Evolutionary conservation across 306 rosid genomes (phyloP).

Genomic region (Oemleria cerasiformis): DNA sequence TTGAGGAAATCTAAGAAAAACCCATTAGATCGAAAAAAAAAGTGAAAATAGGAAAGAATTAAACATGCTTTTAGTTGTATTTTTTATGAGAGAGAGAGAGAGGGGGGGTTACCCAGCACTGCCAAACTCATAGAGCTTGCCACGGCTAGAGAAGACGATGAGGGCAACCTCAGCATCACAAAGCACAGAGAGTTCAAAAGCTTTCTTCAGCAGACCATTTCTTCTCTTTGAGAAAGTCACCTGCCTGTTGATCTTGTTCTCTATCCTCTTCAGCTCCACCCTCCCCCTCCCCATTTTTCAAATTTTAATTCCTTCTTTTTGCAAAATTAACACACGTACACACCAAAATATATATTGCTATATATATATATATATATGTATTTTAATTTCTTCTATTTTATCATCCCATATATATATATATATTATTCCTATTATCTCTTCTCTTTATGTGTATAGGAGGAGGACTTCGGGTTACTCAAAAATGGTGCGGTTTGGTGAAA

Average conservation of each 20-base stretch:
- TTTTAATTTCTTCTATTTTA: not conserved
- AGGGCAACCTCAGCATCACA: slow-evolving; percentile 63
- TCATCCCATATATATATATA: not conserved
- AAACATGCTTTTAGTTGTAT: not conserved
- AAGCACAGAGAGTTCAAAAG: slow-evolving; percentile 52
- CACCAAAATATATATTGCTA: no score
- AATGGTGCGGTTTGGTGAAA: slow-evolving; percentile 22
- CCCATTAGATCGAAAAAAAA: not conserved
- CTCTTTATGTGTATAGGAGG: slow-evolving; percentile 15
- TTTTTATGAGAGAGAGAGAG: not conserved
- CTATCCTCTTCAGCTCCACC: slow-evolving; percentile 88
- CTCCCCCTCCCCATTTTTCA: slow-evolving; percentile 73
- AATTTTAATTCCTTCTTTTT: not conserved
- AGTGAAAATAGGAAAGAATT: no score
- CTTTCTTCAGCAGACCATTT: slow-evolving; percentile 52
- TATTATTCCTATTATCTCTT: not conserved
- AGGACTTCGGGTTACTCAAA: slow-evolving; percentile 7
- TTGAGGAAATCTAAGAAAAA: not conserved
- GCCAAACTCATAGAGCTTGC: slow-evolving; percentile 82
- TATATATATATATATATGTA: no score
- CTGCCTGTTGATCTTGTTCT: slow-evolving; percentile 62
- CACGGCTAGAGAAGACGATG: slow-evolving; percentile 78
- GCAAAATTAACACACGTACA: not conserved
- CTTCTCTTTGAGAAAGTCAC: slow-evolving; percentile 57
- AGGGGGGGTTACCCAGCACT: slow-evolving; percentile 56